Evolutionary conservation across 2,329 filamentous ascomycete species (phyloP).

Genomic region (Aspergillus sp.): DNA sequence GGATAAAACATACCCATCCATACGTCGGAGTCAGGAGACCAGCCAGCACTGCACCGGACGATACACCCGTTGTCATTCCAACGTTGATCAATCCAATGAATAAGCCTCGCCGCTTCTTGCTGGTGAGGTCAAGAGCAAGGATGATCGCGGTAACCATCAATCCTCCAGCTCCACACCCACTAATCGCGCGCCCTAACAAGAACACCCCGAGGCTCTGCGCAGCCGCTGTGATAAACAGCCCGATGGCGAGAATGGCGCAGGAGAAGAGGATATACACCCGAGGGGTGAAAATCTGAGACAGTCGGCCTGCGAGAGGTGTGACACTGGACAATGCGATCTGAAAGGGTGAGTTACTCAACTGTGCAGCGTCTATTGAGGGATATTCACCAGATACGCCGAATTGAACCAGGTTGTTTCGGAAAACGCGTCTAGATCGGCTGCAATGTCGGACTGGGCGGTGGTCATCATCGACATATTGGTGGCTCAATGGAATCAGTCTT

Average conservation of each 20-base stretch:
- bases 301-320: constrained; percentile 67
- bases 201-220: constrained; percentile 62
- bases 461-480: constrained; percentile 78
- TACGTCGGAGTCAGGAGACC: constrained; percentile 61
- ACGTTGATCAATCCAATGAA: constrained; percentile 73
- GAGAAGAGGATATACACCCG: constrained; percentile 63
- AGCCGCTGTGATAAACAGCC: constrained; percentile 62
- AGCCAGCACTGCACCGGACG: constrained; percentile 67
- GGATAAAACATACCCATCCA: constrained; percentile 62
- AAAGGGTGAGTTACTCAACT: constrained; percentile 1
- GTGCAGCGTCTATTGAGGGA: not conserved
- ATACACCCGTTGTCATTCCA: constrained; percentile 68
- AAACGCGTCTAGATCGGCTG: constrained; percentile 71
- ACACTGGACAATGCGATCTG: constrained; percentile 58
- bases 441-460: constrained; percentile 75
- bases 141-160: constrained; percentile 73
- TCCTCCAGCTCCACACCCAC: constrained; percentile 68
- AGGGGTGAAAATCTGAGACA: constrained; percentile 72
- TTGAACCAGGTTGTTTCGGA: constrained; percentile 77
- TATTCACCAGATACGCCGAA: constrained; percentile 63
- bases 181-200: constrained; percentile 64
- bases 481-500: constrained; percentile 30
- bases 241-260: constrained; percentile 57
- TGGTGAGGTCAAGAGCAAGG: constrained; percentile 70
- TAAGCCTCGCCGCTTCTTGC: constrained; percentile 64